Percentiles rank a stretch among this genome's conserved stretches.
These are phyloP conservation scores for Arabidopsis arenosa DNA, from an alignment of 345 rosid species.

Conservation along the genomic window DNA sequence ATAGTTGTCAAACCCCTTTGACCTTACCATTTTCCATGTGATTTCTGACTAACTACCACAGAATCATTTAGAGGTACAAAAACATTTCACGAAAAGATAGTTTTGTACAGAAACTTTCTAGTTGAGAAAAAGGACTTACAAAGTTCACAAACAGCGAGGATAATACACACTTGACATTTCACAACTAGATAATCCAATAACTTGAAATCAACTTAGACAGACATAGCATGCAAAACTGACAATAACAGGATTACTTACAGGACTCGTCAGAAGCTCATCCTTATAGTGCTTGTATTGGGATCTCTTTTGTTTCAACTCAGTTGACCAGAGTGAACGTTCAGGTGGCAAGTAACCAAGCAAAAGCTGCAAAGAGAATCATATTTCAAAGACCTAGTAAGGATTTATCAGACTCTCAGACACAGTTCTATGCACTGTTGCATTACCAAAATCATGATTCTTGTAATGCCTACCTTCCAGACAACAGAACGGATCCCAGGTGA, in stretches of 20 bases:
- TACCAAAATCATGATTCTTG: background rate
- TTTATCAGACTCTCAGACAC: background rate
- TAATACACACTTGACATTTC: background rate
- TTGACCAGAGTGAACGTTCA: conserved; percentile 84
- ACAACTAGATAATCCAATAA: conserved; percentile 1
- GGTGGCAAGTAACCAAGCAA: conserved; percentile 89
- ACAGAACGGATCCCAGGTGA: conserved; percentile 86
- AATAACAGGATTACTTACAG: conserved; percentile 60
- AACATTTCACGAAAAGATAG: conserved; percentile 28
- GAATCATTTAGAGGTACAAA: conserved; percentile 61
- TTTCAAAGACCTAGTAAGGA: background rate
- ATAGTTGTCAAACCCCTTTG: conserved; percentile 51
- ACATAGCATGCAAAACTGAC: conserved; percentile 5
- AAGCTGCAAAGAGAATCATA: conserved; percentile 58
- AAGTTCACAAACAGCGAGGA: background rate
- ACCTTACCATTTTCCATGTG: conserved; percentile 83
- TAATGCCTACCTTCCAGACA: conserved; percentile 77
- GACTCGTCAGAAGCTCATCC: conserved; percentile 88
- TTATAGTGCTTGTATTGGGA: conserved; percentile 87
- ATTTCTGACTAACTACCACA: conserved; percentile 98
- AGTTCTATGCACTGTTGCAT: background rate
- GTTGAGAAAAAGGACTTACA: conserved; percentile 1
- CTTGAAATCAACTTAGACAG: background rate
- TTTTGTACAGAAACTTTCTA: conserved; percentile 3
- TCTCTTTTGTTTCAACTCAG: conserved; percentile 84